Base-by-base conservation (phyloP, 2,329 filamentous ascomycete genomes). In the Torrubiella hemipterigena region DNA sequence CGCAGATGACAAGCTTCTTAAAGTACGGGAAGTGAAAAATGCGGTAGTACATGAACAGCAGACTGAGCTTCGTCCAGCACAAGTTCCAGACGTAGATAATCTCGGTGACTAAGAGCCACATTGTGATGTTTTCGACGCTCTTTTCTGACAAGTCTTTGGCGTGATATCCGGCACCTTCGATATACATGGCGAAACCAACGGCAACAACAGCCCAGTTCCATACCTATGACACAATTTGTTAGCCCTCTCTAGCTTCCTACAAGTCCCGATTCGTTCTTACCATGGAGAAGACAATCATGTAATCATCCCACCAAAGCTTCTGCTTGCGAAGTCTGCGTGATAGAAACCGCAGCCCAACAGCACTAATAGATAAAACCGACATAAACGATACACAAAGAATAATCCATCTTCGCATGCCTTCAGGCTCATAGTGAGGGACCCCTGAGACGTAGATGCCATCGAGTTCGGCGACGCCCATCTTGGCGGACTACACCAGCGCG, bases 21-120 rank as follows among this genome's bases (percentile, higher is more conserved):
- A 68, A 61, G 35, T 52, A 54, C 0, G 50, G 49, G 5, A 60
- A 48, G 14, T 51, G 60, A 44, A 70, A 70, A 38, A 70, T 65
- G 42, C 64, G 63, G 41, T 56, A 58, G 49, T 69, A 69, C 62
- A 70, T 66, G 25, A 67, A 46, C 27, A 71, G 42, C 15, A 70
- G 50, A 30, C 58, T 59, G 11, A 67, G 33, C 39, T 69, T 71
- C n/a, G 64, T 63, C 49, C 63, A 57, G 23, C 56, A 60, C 4
- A 67, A 47, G 18, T 62, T 65, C 42, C 54, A 65, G 17, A 53
- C 58, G 40, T 67, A 67, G 23, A 66, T 47, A 33, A 65, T 51
- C 41, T 66, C 63, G 15, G 58, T 61, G 9, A 61, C 57, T 10
- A 68, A 44, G 6, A 69, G 52, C 42, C 59, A 56, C 45, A 69